Evolutionary conservation across 306 rosid species (phyloP), one percentile per base, ranked within the genome.

Genomic region (Gastrolobium bilobum): DNA sequence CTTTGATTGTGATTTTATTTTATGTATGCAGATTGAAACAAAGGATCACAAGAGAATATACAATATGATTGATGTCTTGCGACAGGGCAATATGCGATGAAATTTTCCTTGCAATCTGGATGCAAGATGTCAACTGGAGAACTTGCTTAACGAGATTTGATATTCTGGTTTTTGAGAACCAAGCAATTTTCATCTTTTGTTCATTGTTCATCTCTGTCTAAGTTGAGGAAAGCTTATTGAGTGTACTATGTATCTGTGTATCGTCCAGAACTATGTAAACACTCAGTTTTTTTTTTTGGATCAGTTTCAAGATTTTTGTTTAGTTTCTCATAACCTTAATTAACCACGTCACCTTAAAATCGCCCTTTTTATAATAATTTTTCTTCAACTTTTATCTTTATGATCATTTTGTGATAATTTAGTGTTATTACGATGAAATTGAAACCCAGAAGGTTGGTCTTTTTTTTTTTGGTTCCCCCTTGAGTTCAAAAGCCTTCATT

Each of bases 11-110:
- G 30, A 58, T 39, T 43, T 73, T 52, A 13, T 66, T 80, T 75
- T 40, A 29, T 75, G 71, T 30, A 8, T 88, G 85, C 91, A 94
- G 97, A 77, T 90, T 85, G 83, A 68, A 48, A 64, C 75, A 52
- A 89, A 80, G 84, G 88, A 87, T 11, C 81, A 83, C 15, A 89
- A 91, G 82, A 84, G 87, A 86, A 58, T 94, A 68, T 91, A 83
- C 81, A 75, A 86, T 75, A 94, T 94, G 97, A 86, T 91, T 11
- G 98, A 91, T 77, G 98, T 91, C 30, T 71, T 94, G 84, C 82
- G 92, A 62, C 97, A 87, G 88, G 96, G 96, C 31, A 90, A 77
- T 74, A 94, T 91, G 96, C 86, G 93, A 66, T 90, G 84, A 86
- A 78, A 14, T 64, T 66, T 68, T 51, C 50, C 48, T 50, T 35